phyloP scores from a whole-genome alignment of 177 flowering plant genomes.

The Vitis hybrid region DNA sequence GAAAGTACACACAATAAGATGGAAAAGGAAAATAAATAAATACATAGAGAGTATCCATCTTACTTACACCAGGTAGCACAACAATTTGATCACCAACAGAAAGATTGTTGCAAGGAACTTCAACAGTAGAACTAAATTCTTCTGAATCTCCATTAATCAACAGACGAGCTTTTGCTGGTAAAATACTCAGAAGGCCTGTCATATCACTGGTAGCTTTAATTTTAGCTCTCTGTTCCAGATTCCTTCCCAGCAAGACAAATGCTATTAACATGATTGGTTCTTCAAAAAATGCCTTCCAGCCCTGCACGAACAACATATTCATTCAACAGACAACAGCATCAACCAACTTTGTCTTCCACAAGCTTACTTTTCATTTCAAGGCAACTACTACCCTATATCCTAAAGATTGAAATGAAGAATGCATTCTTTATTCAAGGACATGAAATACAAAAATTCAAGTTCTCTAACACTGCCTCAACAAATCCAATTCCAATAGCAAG shows the following conservation, averaged over 20 bases:
- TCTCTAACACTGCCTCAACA: no score
- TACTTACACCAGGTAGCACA: constrained; percentile 94
- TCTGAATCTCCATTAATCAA: constrained; percentile 47
- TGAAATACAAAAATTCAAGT: no score
- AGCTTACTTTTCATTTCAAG: background rate
- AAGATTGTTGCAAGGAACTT: constrained; percentile 80
- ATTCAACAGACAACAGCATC: constrained; percentile 4
- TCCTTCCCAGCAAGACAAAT: constrained; percentile 91
- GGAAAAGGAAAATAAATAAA: background rate
- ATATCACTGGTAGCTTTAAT: constrained; percentile 95
- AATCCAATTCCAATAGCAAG: no score
- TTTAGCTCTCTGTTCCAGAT: constrained; percentile 98
- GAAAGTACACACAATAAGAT: background rate
- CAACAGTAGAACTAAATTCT: constrained; percentile 53
- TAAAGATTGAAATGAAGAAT: no score
- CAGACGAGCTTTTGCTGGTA: constrained; percentile 97
- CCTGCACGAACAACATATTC: constrained; percentile 50
- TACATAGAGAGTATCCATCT: background rate
- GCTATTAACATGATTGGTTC: constrained; percentile 98
- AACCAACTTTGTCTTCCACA: background rate
- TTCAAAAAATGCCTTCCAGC: constrained; percentile 99
- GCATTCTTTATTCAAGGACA: no score
- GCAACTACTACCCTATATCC: no score
- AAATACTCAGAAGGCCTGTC: constrained; percentile 85
- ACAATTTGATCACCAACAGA: constrained; percentile 79